Conservation (phyloP, 2,329 filamentous ascomycete genomes). For the Monilinia fructicola region DNA sequence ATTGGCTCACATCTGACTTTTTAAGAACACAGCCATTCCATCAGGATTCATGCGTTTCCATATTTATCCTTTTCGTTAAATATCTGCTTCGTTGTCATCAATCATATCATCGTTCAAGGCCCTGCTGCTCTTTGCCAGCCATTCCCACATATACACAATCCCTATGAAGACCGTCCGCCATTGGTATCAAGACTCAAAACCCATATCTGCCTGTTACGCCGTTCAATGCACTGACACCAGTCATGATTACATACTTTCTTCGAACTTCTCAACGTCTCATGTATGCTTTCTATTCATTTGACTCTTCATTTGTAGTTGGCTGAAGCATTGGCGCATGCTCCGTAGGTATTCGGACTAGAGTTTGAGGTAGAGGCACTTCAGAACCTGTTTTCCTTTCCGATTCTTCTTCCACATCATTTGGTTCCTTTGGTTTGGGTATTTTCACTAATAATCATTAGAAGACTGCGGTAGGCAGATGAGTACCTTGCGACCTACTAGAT, state of each 20-base stretch:
- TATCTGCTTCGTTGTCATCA: constrained; percentile 8
- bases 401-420: constrained; percentile 45
- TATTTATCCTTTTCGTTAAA: not conserved
- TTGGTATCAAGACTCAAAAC: constrained; percentile 22
- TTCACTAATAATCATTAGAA: constrained; percentile 53
- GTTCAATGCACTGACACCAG: constrained; percentile 25
- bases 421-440: constrained; percentile 60
- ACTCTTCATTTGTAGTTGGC: constrained; percentile 26
- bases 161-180: not conserved
- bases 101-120: constrained; percentile 4
- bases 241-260: constrained; percentile 22
- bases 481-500: constrained; percentile 58
- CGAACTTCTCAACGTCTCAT: not conserved
- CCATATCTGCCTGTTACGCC: constrained; percentile 26
- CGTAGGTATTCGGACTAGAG: constrained; percentile 80
- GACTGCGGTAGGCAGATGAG: not conserved
- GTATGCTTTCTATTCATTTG: constrained; percentile 25
- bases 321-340: constrained; percentile 66
- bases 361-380: constrained; percentile 66
- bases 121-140: constrained; percentile 21
- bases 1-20: constrained; percentile 3
- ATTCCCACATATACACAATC: constrained; percentile 5
- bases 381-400: constrained; percentile 43
- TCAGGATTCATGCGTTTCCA: not conserved
- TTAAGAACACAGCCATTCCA: constrained; percentile 2